Base-by-base conservation (phyloP, 441 rosid species). In the Pelargonium cotyledonis region DNA sequence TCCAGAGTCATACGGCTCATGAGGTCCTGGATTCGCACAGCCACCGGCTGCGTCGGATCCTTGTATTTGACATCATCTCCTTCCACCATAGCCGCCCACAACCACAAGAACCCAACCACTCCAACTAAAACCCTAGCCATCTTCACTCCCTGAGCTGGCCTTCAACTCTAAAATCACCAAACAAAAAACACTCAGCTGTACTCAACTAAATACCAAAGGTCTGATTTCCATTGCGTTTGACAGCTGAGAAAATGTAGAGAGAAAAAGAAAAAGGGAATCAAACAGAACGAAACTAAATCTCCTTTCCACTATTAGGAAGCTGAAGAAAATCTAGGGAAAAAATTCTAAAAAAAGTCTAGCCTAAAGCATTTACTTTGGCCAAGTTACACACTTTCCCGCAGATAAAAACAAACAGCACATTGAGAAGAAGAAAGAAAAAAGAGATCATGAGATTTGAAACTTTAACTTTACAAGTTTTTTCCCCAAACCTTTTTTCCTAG, bases 1-100 rank as follows among this genome's bases (percentile, higher is more conserved):
- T 29, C 65, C 41, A 62, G 15, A 62, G 65, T 62, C 65, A 62
- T 62, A 9, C 65, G 31, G 15, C 65, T 62, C 41, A 62, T 62
- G 16, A 62, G 65, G 40, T 62, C 65, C n/a, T 26, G 23, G 65
- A 62, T 62, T n/a, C 65, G 31, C 31, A 18, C 65, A 62, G 40
- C 40, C 12, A 62, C 65, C n/a, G 65, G 38, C 41, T 62, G 65
- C 40, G 5, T 62, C 23, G 65, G 65, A n/a, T 62, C 65, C 15
- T 26, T 62, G 16, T 62, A 62, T 9, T 26, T 62, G 40, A 10
- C 23, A 35, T 26, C 31, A 23, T 62, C 40, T 9, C 40, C 41
- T 62, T 62, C 65, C 8, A 7, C 15, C 40, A n/a, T 35, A 23
- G 8, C 65, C 15, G 41, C 65, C 40, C 31, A 62, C 40, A 23